Conservation (phyloP, 192 early-diverging fungal genomes). For the Coemansia sp. region DNA sequence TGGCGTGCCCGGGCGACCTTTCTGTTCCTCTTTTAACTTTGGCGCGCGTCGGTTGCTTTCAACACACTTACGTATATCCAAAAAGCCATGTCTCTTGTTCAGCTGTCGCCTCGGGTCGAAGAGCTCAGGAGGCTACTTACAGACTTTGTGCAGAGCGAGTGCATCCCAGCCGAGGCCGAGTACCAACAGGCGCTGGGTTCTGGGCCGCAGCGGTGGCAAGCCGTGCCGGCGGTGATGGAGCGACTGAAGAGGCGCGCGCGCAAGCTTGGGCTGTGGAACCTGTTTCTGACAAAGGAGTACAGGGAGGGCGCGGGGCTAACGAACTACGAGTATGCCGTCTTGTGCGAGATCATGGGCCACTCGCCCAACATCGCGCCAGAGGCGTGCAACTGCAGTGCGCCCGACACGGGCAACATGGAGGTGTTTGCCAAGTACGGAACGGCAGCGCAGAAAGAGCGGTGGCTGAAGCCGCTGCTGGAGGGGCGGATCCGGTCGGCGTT, state of each 20-base stretch:
- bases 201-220: slow-evolving; percentile 77
- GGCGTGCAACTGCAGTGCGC: slow-evolving; percentile 89
- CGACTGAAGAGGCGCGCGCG: slow-evolving; percentile 83
- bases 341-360: slow-evolving; percentile 88
- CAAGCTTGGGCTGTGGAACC: slow-evolving; percentile 90
- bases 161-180: slow-evolving; percentile 85
- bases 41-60: too few species aligned
- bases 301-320: slow-evolving; percentile 79
- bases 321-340: slow-evolving; percentile 90
- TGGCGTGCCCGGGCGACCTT: too few species aligned
- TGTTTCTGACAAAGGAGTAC: slow-evolving; percentile 83
- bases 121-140: slow-evolving; percentile 30
- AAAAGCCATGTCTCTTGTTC: slow-evolving; percentile 36
- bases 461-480: slow-evolving; percentile 77
- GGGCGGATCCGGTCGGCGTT: slow-evolving; percentile 95
- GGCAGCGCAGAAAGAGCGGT: slow-evolving; percentile 72
- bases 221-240: slow-evolving; percentile 82
- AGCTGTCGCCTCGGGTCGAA: slow-evolving; percentile 42
- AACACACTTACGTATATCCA: too few species aligned
- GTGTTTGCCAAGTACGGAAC: slow-evolving; percentile 95
- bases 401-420: slow-evolving; percentile 99
- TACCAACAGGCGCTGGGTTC: slow-evolving; percentile 69
- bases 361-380: slow-evolving; percentile 80
- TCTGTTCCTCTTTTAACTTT: too few species aligned
- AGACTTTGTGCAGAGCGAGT: slow-evolving; percentile 70